Conservation (phyloP, 768 basidiomycete genomes). For the Pleurotus djamor region DNA sequence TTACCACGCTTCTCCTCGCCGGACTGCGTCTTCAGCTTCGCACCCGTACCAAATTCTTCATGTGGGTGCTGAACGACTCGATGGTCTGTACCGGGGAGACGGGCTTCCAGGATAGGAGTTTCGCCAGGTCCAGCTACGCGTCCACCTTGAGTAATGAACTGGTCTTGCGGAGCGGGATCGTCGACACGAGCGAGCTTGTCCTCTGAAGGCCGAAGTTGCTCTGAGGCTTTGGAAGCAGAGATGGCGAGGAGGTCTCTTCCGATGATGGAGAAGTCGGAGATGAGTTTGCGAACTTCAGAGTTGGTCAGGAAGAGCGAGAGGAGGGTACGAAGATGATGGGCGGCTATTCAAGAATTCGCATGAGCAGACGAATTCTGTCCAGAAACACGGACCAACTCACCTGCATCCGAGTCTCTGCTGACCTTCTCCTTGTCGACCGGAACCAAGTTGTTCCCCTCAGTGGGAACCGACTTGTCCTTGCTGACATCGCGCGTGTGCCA, state of each 20-base stretch:
- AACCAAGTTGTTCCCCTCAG: slow-evolving; percentile 12
- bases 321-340: slow-evolving; percentile 84
- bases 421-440: slow-evolving; percentile 52
- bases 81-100: slow-evolving; percentile 24
- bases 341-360: slow-evolving; percentile 39
- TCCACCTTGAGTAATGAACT: slow-evolving; percentile 54
- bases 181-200: slow-evolving; percentile 65
- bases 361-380: neutral
- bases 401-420: slow-evolving; percentile 58
- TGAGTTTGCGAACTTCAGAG: slow-evolving; percentile 86
- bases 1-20: neutral
- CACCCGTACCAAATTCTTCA: neutral
- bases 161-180: slow-evolving; percentile 62
- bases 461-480: neutral
- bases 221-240: slow-evolving; percentile 66
- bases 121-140: slow-evolving; percentile 24
- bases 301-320: slow-evolving; percentile 87
- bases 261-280: slow-evolving; percentile 73
- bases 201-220: slow-evolving; percentile 60
- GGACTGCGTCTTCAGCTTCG: neutral
- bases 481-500: slow-evolving; percentile 72
- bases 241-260: slow-evolving; percentile 83
- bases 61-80: neutral
- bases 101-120: slow-evolving; percentile 28
- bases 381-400: slow-evolving; percentile 26